Evolutionary conservation across 345 rosid species (phyloP).

Genomic region (Camelina neglecta): DNA sequence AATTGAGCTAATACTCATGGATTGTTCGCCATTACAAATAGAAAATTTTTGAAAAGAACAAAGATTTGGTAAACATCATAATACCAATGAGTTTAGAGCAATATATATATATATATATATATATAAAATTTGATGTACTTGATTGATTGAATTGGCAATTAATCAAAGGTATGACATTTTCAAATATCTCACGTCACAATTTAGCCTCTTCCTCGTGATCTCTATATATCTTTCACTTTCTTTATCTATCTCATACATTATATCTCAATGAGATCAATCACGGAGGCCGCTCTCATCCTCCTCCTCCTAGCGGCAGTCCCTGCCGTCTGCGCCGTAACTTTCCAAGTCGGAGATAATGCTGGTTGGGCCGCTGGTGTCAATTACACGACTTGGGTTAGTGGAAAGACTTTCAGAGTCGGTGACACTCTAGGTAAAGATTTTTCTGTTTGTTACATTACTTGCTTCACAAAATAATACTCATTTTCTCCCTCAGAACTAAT

Average conservation of each 20-base stretch:
- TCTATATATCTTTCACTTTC: background rate
- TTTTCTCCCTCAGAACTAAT: background rate
- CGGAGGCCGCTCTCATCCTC: conserved; percentile 20
- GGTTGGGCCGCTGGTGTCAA: conserved; percentile 39
- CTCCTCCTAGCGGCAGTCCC: conserved; percentile 40
- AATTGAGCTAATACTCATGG: background rate
- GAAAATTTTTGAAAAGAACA: background rate
- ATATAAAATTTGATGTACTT: background rate
- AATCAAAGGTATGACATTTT: conserved; percentile 14
- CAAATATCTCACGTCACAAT: conserved; percentile 20
- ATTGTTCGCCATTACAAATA: background rate
- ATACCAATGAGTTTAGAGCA: background rate
- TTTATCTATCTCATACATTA: background rate
- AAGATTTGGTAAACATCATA: conserved; percentile 25
- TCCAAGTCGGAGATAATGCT: conserved; percentile 39
- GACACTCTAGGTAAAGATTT: conserved; percentile 43
- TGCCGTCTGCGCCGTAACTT: conserved; percentile 37
- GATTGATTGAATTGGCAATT: conserved; percentile 6
- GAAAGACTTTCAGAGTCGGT: conserved; percentile 48
- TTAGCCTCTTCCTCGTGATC: conserved; percentile 1
- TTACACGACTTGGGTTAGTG: conserved; percentile 43
- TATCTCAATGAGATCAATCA: conserved; percentile 23
- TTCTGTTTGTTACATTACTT: background rate
- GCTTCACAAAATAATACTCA: background rate
- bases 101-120: background rate